Base-by-base conservation (phyloP, 2,329 filamentous ascomycete species). In the Fusarium robinianum region DNA sequence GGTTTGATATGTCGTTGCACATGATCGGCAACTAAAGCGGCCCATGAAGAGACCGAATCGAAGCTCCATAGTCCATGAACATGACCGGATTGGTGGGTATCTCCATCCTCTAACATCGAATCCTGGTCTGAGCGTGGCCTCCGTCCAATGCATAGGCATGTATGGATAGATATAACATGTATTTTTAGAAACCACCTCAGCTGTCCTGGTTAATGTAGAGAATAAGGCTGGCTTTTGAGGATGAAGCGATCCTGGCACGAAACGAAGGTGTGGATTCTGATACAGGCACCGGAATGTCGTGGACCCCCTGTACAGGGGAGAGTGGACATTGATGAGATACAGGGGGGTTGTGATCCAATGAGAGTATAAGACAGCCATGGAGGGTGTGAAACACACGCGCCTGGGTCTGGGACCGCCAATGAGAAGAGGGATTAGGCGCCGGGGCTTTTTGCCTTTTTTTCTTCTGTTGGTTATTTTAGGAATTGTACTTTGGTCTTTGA, bases 301-400 rank as follows among this genome's bases (percentile, higher is more conserved):
- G 26, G n/a, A n/a, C n/a, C 30, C 41, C 35, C 12, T 41, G 33
- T 37, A 16, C 25, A 40, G 26, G 36, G 35, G 30, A 29, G 15
- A 41, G 45, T 29, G 31, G 40, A 41, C 37, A 19, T 35, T 35
- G 22, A 34, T 22, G 22, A 40, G 35, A 52, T 46, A 42, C 47
- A 49, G 40, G 41, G 41, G 41, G 34, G 36, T 48, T 34, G n/a
- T 49, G 33, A 54, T 54, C 57, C 51, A 57, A 55, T 53, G 48
- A 61, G 59, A 55, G 61, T 58, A 61, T 57, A 46, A 40, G 26
- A 42, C 41, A 41, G 50, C 32, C 36, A 35, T 49, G 57, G 47
- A 45, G 49, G 54, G 57, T 50, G 57, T 62, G 59, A 62, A 61
- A 62, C 54, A 58, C 58, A 53, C 54, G 57, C 59, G 54, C 48